Percentiles rank a stretch among this genome's conserved stretches.
Conservation (phyloP, 164 flowering plant species). For the Magnolia sinica region DNA sequence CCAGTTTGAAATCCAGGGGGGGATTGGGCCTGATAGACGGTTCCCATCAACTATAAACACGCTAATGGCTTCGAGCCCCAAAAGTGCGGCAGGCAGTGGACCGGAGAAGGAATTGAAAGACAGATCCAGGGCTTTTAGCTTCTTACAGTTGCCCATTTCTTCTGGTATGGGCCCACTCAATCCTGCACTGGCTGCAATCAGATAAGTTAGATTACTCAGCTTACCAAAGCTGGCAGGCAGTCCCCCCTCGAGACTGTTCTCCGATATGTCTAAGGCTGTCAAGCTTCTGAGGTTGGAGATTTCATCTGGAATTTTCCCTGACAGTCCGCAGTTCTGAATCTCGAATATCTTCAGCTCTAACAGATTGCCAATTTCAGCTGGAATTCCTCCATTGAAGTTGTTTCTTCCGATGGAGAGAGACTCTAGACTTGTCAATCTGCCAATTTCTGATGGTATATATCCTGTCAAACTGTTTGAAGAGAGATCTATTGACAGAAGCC, state of each 20-base stretch:
- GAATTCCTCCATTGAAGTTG: constrained; percentile 36
- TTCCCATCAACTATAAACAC: constrained; percentile 44
- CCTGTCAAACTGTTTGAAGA: constrained; percentile 43
- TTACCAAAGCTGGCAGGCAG: constrained; percentile 47
- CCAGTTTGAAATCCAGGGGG: constrained; percentile 57
- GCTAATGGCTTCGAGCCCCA: constrained; percentile 33
- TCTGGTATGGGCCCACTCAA: constrained; percentile 51
- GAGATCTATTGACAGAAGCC: constrained; percentile 41
- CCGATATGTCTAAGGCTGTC: constrained; percentile 42
- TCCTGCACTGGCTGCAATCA: constrained; percentile 45
- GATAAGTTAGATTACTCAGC: constrained; percentile 35
- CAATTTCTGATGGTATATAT: constrained; percentile 35
- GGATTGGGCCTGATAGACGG: constrained; percentile 45
- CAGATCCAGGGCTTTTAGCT: constrained; percentile 41
- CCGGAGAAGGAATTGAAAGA: constrained; percentile 55
- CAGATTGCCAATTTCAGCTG: constrained; percentile 40
- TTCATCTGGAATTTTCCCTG: constrained; percentile 47
- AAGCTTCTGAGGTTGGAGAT: constrained; percentile 39
- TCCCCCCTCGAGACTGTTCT: constrained; percentile 52
- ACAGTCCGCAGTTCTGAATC: constrained; percentile 33
- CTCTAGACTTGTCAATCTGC: constrained; percentile 28
- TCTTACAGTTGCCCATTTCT: constrained; percentile 50
- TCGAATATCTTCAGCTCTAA: constrained; percentile 33
- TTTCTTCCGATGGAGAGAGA: constrained; percentile 28
- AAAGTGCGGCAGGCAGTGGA: constrained; percentile 45